Conservation (phyloP, 2,329 filamentous ascomycete species). For the Diaporthe citri region DNA sequence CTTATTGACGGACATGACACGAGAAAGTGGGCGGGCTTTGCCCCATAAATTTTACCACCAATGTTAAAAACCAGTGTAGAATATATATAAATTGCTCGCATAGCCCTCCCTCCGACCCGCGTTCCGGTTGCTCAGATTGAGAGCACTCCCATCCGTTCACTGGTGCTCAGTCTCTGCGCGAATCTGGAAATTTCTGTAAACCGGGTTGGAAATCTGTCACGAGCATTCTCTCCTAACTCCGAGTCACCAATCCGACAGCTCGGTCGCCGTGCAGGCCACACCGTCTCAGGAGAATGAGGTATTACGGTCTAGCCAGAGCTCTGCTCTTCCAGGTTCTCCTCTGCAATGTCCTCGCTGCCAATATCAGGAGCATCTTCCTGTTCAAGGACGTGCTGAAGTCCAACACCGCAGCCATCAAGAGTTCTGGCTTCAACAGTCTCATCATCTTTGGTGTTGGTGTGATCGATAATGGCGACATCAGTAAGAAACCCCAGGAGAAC, state of each 20-base stretch:
- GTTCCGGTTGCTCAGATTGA: not conserved
- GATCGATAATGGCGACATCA: slow-evolving; percentile 56
- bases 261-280: not conserved
- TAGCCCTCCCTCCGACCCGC: not conserved
- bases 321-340: slow-evolving; percentile 15
- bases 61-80: not conserved
- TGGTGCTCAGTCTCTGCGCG: not conserved
- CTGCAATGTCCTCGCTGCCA: slow-evolving; percentile 23
- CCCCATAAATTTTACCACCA: slow-evolving; percentile 17
- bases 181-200: not conserved
- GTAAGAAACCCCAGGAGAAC: not conserved
- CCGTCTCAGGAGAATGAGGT: not conserved
- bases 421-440: slow-evolving; percentile 57
- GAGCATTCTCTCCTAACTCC: not conserved
- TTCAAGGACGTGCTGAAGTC: slow-evolving; percentile 61
- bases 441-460: slow-evolving; percentile 60
- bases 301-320: slow-evolving; percentile 10
- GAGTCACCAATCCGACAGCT: not conserved
- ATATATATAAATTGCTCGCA: not conserved
- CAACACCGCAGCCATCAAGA: slow-evolving; percentile 55
- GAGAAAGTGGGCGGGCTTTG: not conserved
- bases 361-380: slow-evolving; percentile 50
- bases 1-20: slow-evolving; percentile 9
- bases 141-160: not conserved
- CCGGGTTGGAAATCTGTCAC: not conserved